phyloP scores from a whole-genome alignment of 108 stramenopile genomes.

The Nannochloropsis gaditana region DNA sequence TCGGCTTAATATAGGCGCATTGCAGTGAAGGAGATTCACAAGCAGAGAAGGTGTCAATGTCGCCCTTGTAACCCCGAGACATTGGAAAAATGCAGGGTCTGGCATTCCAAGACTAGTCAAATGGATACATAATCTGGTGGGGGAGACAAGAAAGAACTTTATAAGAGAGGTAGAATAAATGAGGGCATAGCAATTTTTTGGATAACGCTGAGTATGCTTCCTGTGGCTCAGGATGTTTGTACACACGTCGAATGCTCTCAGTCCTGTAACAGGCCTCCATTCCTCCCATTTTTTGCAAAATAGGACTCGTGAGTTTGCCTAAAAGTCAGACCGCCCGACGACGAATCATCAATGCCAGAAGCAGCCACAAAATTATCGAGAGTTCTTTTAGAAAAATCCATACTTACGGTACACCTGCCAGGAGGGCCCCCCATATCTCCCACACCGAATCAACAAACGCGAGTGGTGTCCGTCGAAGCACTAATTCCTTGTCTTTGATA shows the following conservation, averaged over 20 bases:
- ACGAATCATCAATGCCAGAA: background rate
- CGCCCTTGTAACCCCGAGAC: background rate
- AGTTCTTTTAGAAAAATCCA: background rate
- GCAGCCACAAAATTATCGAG: background rate
- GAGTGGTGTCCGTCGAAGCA: conserved; percentile 15
- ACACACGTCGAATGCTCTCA: conserved; percentile 8
- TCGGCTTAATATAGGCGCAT: background rate
- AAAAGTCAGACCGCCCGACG: conserved; percentile 13
- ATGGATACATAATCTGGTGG: background rate
- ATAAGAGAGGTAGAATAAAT: background rate
- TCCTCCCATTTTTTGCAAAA: background rate
- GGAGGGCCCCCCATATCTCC: conserved; percentile 2
- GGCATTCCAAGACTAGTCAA: background rate
- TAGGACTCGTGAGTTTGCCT: background rate
- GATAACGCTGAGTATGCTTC: background rate
- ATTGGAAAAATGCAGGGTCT: background rate
- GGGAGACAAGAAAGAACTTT: background rate
- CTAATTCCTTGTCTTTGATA: background rate
- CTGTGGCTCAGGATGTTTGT: background rate
- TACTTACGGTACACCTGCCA: background rate
- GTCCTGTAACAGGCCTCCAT: background rate
- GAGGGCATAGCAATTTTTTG: background rate
- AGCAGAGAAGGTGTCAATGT: background rate
- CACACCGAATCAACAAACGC: background rate
- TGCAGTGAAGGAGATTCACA: background rate